Base-by-base conservation (phyloP, 2,329 filamentous ascomycete species). In the Fusarium pseudocircinatum region DNA sequence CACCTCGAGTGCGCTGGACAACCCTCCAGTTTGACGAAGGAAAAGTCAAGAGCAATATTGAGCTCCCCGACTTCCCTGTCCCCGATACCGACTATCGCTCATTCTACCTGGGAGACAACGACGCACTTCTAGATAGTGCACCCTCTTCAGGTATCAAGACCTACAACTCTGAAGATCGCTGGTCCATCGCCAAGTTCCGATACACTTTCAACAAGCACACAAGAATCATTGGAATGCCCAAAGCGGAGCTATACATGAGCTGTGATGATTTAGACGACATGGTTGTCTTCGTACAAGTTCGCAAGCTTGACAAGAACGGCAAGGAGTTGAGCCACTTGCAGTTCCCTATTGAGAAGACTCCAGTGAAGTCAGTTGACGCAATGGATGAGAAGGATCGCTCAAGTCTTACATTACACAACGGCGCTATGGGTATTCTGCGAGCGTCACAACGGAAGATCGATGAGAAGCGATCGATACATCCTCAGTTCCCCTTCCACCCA, bases 1-100 rank as follows among this genome's bases (percentile, higher is more conserved):
- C 74, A 1, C 73, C 74, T 6, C 60, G 63, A 30, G 71, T 76
- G 8, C 65, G 74, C 2, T 76, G 73, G 74, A 46, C 74, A 8
- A 69, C 73, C 2, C 65, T 76, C 4, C 60, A 76, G n/a, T 76
- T 76, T 40, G 71, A 75, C 8, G 40, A 75, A 24, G 70, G 70
- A 20, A 66, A 70, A 7, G 70, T 73, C 22, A 60, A 73, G 40
- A 73, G 64, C 4, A 39, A 73, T 3, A 73, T 73, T 4, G 52
- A 71, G 26, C 61, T 73, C 15, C 32, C 70, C 4, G 67, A 74
- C 9, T 73, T 73, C 36, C 70, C 70, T 6, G 70, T 60, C 3
- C 65, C 65, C 12, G 14, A 63, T 15, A 68, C 65, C 3, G 42
- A 68, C 26, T 68, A 68, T 10, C 56, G 56, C 22, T 68, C 56